Base-by-base conservation (phyloP, 306 rosid genomes). In the Clitoria ternatea region DNA sequence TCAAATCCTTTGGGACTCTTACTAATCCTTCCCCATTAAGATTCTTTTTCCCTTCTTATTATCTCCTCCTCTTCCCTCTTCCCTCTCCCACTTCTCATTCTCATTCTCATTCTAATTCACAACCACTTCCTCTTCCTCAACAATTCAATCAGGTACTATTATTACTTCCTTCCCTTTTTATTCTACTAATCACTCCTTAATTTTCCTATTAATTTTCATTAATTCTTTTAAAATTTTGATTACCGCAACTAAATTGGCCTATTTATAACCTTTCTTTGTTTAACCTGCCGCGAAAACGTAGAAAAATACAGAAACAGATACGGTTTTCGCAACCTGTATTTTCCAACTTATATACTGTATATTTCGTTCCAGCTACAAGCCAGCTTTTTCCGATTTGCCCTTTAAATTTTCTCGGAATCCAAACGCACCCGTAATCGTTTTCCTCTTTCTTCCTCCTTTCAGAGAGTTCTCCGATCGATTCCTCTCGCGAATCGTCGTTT, bases 11-110 rank as follows among this genome's bases (percentile, higher is more conserved):
- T 23, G 42, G 52, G 37, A 50, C 75, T 42, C 77, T 42, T 27
- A 55, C 60, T 42, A 44, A 55, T 64, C 42, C 79, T 77, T 73
- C 87, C 33, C n/a, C 72, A 20, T 71, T 66, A 83, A 87, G 85
- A 75, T 84, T 89, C 88, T 72, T 52, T 42, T 44, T 35, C 23
- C 27, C 45, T 50, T 50, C 37, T 42, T 42, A 49, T 72, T 30
- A 44, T 52, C 52, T 57, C 33, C 20, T 12, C 49, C 11, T 33
- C 61, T 26, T 1, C 14, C 37, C 65, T 76, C 14, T 32, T 14
- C 7, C 19, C 0, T 0, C 48, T 33, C 22, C 61, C 11, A 7
- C 24, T 8, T 3, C 62, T 47, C 48, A 55, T 30, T 64, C 24
- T 18, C n/a, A 48, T 2, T 18, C 61, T 63, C 47, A 9, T 42